These are phyloP conservation scores for Diaporthe helianthi DNA, from an alignment of 2,329 filamentous ascomycete species.

Conservation along the genomic window DNA sequence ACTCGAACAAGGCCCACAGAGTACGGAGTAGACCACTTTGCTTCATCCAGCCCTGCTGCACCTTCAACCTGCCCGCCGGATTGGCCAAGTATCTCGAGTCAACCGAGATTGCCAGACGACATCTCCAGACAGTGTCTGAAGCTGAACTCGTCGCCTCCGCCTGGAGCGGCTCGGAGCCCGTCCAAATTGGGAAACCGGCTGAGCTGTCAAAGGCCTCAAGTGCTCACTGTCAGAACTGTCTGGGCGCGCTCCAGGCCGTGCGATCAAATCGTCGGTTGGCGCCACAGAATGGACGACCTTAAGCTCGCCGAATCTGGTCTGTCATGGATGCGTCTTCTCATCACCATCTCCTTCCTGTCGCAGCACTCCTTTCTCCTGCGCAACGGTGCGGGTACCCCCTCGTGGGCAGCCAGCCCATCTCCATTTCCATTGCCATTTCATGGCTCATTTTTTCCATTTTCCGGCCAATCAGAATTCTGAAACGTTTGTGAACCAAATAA, in stretches of 20 bases:
- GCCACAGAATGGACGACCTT: slow-evolving; percentile 4
- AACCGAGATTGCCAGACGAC: slow-evolving; percentile 22
- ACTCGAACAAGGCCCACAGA: slow-evolving; percentile 11
- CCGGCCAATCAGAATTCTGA: slow-evolving; percentile 35
- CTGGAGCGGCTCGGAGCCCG: slow-evolving; percentile 33
- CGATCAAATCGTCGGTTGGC: slow-evolving; percentile 13
- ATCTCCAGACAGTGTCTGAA: slow-evolving; percentile 32
- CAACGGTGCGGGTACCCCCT: slow-evolving; percentile 29
- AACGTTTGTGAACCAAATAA: slow-evolving; percentile 25
- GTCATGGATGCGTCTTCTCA: slow-evolving; percentile 23
- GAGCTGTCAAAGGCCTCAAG: slow-evolving; percentile 9
- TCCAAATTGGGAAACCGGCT: slow-evolving; percentile 31
- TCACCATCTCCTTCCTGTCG: not conserved
- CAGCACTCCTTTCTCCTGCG: slow-evolving; percentile 26
- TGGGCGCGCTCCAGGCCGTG: slow-evolving; percentile 7
- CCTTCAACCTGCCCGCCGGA: slow-evolving; percentile 5
- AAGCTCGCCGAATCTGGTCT: slow-evolving; percentile 14
- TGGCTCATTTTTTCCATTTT: slow-evolving; percentile 34
- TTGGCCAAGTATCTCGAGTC: slow-evolving; percentile 24
- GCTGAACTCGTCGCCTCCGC: slow-evolving; percentile 2
- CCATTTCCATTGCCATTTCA: slow-evolving; percentile 19
- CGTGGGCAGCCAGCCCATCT: slow-evolving; percentile 5
- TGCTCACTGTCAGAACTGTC: not conserved
- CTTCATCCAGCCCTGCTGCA: slow-evolving; percentile 14
- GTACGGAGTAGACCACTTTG: slow-evolving; percentile 11